Conservation (phyloP, 1,139 yeast genomes). For the Candida glucosophila region DNA sequence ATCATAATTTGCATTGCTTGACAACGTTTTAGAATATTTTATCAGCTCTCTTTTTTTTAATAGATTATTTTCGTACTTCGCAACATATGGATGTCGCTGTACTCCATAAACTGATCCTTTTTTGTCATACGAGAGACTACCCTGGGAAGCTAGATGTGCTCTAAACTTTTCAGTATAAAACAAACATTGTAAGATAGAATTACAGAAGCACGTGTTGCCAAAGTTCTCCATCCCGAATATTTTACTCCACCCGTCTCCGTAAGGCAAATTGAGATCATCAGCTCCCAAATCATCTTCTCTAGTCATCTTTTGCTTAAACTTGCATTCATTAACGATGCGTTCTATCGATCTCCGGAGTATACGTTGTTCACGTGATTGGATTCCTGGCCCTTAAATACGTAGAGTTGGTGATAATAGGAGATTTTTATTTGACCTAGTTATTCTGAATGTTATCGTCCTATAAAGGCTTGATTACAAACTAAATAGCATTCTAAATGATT, state of each 20-base stretch:
- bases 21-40: conserved; percentile 5
- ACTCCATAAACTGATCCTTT: conserved; percentile 34
- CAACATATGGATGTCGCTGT: conserved; percentile 38
- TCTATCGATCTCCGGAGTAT: conserved; percentile 1
- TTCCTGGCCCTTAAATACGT: background rate
- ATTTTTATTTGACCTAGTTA: background rate
- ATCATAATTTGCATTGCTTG: conserved; percentile 10
- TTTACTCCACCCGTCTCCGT: conserved; percentile 62
- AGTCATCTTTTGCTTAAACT: no score
- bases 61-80: conserved; percentile 35
- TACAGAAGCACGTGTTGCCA: conserved; percentile 92
- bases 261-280: conserved; percentile 16
- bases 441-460: conserved; percentile 1
- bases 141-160: conserved; percentile 36
- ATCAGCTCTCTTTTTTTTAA: conserved; percentile 32
- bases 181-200: conserved; percentile 82
- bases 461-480: background rate
- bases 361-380: conserved; percentile 1
- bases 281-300: background rate
- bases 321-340: no score
- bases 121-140: conserved; percentile 24
- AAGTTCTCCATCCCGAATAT: conserved; percentile 93
- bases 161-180: conserved; percentile 70
- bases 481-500: no score
- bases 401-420: background rate